Base-by-base conservation (phyloP, 495 filamentous ascomycete genomes). In the Pseudomonodictys pantanalensis region DNA sequence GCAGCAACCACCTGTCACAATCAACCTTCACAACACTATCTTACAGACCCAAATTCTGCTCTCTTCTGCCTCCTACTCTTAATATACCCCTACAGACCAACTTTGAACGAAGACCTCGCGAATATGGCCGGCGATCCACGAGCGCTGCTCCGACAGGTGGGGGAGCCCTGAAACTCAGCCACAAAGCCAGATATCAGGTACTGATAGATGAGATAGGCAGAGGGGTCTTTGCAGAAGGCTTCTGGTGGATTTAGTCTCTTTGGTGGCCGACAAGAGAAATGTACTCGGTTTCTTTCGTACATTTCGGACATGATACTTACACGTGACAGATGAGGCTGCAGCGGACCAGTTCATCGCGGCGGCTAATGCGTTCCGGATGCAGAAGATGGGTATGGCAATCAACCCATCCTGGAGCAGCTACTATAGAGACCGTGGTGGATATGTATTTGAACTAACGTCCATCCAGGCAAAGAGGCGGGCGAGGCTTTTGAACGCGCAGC, bases 311-410 rank as follows among this genome's bases (percentile, higher is more conserved):
- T n/a, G n/a, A n/a, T n/a, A n/a, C n/a, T n/a, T n/a, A 64, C 49
- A 9, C 7, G 10, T 9, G 18, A 18, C 17, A 68, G 65, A 85
- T 60, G 87, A 92, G 73, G 81, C 81, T 76, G 91, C 90, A 9
- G 87, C 88, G 51, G 87, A 93, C 62, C 76, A 92, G 45, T 96
- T 88, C 67, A 80, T 81, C 42, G 83, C 91, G 65, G 90, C 90
- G 30, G 91, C 85, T 52, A 92, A 92, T 75, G 86, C 85, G 26
- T 95, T 90, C 71, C 78, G 84, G 61, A 79, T 87, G 71, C 82
- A 89, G 72, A 84, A 86, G 69, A 77, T 83, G 69, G 84, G 86
- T 86, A 72, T 44, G 75, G 6, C 25, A 10, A 26, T n/a, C 7
- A 2, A 41, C 8, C 17, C n/a, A 24, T 18, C 6, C 18, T 23